Evolutionary conservation across 805 yeast genomes (phyloP), one percentile per base, ranked within the genome.

Genomic region (Myxozyma lipomycoides): DNA sequence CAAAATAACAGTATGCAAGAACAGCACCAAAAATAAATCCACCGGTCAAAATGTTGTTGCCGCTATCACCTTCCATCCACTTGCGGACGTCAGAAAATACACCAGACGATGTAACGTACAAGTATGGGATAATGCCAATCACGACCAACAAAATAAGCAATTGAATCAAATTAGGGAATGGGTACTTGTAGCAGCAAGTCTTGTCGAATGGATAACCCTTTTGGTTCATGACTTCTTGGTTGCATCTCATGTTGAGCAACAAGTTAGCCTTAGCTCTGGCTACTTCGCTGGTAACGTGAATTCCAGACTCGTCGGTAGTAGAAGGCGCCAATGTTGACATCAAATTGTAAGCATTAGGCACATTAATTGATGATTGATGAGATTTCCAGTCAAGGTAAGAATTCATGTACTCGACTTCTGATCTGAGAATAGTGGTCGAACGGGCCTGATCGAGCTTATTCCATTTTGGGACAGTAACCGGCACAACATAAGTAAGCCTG

Each of bases 121-220:
- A 28, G 26, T 35, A 41, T 12, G 50, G 61, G 24, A 38, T 30
- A 37, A 44, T 39, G 42, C 40, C 21, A 26, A 35, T 40, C 24
- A 37, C 32, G 23, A 40, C 40, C 43, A 47, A 26, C 22, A 47
- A 55, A 35, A 51, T 39, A 12, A 46, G 3, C 12, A 39, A 30
- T 35, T 55, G 59, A 2, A 45, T 15, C n/a, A 55, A 1, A 21
- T 43, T 49, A 9, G 59, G 51, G 19, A 45, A 41, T 25, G 52
- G 50, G 46, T 60, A 60, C 28, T 40, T 37, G 41, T 46, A 46
- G 43, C 63, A 60, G 51, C 63, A 60, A 4, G 63, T 60, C 45
- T 49, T 47, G 37, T 56, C 56, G 40, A 43, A 48, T 10, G 63
- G 63, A 37, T 56, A 60, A 4, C 55, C 54, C 9, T 4, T 35